Evolutionary conservation across 1,139 yeast species (phyloP).

Genomic region (Yarrowia galli): DNA sequence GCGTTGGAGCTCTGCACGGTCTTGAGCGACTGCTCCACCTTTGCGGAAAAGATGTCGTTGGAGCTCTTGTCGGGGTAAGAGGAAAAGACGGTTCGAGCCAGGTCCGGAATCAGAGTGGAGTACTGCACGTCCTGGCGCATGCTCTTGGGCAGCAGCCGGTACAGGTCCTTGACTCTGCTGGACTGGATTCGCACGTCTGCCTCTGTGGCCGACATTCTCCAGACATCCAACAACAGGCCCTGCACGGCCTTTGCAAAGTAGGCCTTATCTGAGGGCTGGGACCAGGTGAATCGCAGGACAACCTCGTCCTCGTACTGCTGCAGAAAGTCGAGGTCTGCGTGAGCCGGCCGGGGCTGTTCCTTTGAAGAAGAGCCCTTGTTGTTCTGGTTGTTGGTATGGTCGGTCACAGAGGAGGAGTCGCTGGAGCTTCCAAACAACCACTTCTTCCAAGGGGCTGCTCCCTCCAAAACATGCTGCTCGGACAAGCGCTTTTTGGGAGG

Average conservation of each 20-base stretch:
- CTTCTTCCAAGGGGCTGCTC: slow-evolving; percentile 37
- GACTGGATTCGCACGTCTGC: slow-evolving; percentile 49
- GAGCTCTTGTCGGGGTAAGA: slow-evolving; percentile 44
- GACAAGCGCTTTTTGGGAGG: slow-evolving; percentile 38
- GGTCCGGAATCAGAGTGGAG: slow-evolving; percentile 47
- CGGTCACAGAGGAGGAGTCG: neutral
- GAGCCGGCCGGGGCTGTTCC: slow-evolving; percentile 23
- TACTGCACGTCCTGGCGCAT: slow-evolving; percentile 44
- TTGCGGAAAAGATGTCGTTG: slow-evolving; percentile 9
- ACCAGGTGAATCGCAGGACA: slow-evolving; percentile 59
- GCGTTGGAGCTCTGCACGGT: slow-evolving; percentile 16
- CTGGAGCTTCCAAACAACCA: slow-evolving; percentile 17
- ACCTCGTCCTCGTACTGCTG: slow-evolving; percentile 59
- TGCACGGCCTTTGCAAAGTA: slow-evolving; percentile 48
- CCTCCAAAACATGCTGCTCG: slow-evolving; percentile 39
- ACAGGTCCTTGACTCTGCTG: slow-evolving; percentile 45
- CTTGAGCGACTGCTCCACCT: slow-evolving; percentile 17
- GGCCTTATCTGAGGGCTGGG: slow-evolving; percentile 44
- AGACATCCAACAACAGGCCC: slow-evolving; percentile 50
- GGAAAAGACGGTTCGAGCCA: slow-evolving; percentile 48
- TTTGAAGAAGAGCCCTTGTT: neutral
- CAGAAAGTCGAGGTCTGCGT: slow-evolving; percentile 40
- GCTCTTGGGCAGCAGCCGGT: slow-evolving; percentile 47
- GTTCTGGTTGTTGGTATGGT: neutral
- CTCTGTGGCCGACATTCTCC: slow-evolving; percentile 48